These are phyloP conservation scores for Starmera quercuum DNA, from an alignment of 805 yeast genomes.

Conservation along the genomic window DNA sequence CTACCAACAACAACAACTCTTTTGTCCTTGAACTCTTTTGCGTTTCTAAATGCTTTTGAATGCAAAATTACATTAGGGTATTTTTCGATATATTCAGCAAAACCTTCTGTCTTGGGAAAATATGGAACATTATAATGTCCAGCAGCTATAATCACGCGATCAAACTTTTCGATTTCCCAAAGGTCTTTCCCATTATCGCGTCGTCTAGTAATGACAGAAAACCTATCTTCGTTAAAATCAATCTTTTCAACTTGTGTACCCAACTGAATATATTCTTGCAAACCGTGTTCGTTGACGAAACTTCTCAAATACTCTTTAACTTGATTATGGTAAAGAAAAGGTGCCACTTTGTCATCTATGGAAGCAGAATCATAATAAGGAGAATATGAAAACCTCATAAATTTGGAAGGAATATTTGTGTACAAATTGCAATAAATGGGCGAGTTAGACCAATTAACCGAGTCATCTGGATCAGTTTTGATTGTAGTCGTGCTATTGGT, in stretches of 20 bases:
- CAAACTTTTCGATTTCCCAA: constrained; percentile 41
- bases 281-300: constrained; percentile 21
- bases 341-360: constrained; percentile 16
- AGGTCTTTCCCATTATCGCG: constrained; percentile 14
- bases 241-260: constrained; percentile 31
- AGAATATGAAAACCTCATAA: constrained; percentile 28
- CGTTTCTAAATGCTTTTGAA: constrained; percentile 38
- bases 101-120: constrained; percentile 42
- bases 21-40: constrained; percentile 29
- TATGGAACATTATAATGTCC: constrained; percentile 54
- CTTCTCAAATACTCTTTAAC: constrained; percentile 18
- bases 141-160: constrained; percentile 46
- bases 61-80: constrained; percentile 39
- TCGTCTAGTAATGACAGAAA: constrained; percentile 15
- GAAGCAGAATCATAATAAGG: constrained; percentile 15
- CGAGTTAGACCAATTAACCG: constrained; percentile 29
- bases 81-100: constrained; percentile 30
- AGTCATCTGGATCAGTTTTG: constrained; percentile 20
- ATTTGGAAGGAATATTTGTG: constrained; percentile 32
- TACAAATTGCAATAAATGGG: constrained; percentile 30
- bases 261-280: constrained; percentile 25
- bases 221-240: constrained; percentile 27
- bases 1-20: constrained; percentile 37
- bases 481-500: too few species aligned
- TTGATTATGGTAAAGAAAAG: constrained; percentile 28